Base-by-base conservation (phyloP, 176 grass and related monocot species). In the Musa beccarii region DNA sequence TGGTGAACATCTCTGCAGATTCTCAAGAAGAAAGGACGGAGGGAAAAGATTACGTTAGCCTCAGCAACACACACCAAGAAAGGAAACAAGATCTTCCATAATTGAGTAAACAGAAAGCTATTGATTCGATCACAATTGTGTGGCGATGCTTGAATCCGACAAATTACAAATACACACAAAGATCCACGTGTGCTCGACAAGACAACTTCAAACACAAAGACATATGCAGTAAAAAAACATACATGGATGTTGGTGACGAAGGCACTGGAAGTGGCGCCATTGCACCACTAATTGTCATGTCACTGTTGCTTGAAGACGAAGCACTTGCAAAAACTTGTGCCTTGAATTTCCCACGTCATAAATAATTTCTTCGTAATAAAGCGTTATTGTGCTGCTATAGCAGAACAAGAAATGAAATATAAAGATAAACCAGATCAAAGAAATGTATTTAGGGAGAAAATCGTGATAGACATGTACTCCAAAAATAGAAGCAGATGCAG, bases 1-100 rank as follows among this genome's bases (percentile, higher is more conserved):
- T 63, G 95, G 95, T 13, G 95, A 91, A 22, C 95, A n/a, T n/a
- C 90, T 8, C 95, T 99, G 84, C n/a, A 86, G 66, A 49, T 77
- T 71, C 8, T 10, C 19, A 12, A 66, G 9, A 49, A 56, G 56
- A 78, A 12, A 54, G 16, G 65, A 73, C 9, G 23, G 51, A 43
- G 34, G 72, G 49, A 49, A 68, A 9, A 65, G 26, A 52, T 51
- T 1, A 19, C 28, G 52, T 15, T 64, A 63, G 22, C 49, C 23
- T 2, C 28, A 65, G 52, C 63, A 67, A 21, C 13, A 52, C 75
- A 73, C 53, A 70, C 26, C 63, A 34, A 63, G 17, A 63, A 54
- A 14, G 52, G 25, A 24, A 66, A 62, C 24, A 53, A 23, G 19
- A 8, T 21, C 55, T n/a, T 26, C 49, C 9, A 53, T 21, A 19